A percentile compares a stretch with the other conserved stretches of the same genome.
Evolutionary conservation across 202 grass and related monocot species (phyloP).

Genomic region (Bolboschoenoplectus hybrid): DNA sequence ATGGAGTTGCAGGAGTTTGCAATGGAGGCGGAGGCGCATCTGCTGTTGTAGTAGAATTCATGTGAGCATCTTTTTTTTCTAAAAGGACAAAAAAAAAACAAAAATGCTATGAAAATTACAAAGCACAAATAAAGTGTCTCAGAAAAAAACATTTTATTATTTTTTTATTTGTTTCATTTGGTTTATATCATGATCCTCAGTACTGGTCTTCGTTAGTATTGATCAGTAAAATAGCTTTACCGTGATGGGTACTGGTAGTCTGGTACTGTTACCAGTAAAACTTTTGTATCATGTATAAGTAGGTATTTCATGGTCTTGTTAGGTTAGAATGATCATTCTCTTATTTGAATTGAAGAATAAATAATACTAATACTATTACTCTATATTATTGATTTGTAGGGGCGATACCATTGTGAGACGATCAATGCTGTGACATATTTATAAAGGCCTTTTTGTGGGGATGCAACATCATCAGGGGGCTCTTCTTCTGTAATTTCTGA

Average conservation of each 20-base stretch:
- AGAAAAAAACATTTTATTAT: not conserved
- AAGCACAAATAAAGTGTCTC: not conserved
- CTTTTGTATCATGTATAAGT: not conserved
- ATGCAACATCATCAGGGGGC: not conserved
- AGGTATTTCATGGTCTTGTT: not conserved
- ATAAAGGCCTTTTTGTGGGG: not conserved
- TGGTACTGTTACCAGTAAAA: not conserved
- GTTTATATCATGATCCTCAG: not conserved
- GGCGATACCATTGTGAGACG: not conserved
- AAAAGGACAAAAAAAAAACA: not conserved
- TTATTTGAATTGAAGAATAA: not conserved
- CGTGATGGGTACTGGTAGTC: not conserved
- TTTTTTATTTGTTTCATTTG: not conserved
- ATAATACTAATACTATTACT: not conserved
- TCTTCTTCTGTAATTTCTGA: slow-evolving; percentile 7
- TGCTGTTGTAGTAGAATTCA: slow-evolving; percentile 74
- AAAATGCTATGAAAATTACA: not conserved
- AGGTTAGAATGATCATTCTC: not conserved
- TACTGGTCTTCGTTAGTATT: not conserved
- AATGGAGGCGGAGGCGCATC: slow-evolving; percentile 93
- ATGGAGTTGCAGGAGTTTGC: slow-evolving; percentile 91
- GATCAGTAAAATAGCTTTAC: not conserved
- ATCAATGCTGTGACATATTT: slow-evolving; percentile 31
- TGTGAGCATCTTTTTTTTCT: slow-evolving; percentile 51
- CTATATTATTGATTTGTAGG: slow-evolving; percentile 30